These are phyloP conservation scores for Colletotrichum sp. DNA, from an alignment of 2,329 filamentous ascomycete species.

Conservation along the genomic window DNA sequence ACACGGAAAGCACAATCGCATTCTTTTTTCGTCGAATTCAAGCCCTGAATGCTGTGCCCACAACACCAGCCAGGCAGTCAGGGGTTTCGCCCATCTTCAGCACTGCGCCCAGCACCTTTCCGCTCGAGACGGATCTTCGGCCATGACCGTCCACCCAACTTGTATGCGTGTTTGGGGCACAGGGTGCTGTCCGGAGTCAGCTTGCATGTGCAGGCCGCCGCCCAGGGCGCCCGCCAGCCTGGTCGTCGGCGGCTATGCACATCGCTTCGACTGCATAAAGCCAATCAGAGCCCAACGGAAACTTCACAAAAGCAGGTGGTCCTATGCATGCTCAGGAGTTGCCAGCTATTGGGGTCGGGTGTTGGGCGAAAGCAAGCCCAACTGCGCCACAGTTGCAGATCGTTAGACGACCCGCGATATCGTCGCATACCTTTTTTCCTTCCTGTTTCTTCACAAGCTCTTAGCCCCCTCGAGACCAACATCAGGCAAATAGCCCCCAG, in stretches of 20 bases:
- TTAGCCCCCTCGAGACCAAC: background rate
- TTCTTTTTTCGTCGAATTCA: background rate
- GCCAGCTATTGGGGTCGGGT: background rate
- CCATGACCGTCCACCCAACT: background rate
- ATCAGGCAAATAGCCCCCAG: background rate
- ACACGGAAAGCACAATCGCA: background rate
- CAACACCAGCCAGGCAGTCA: background rate
- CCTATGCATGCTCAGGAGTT: background rate
- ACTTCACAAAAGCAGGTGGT: background rate
- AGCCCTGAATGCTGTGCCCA: background rate
- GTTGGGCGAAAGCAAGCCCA: background rate
- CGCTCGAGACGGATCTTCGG: constrained; percentile 4
- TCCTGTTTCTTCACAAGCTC: background rate
- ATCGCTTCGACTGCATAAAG: constrained; percentile 19
- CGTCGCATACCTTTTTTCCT: background rate
- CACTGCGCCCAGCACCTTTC: background rate
- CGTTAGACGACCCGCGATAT: background rate
- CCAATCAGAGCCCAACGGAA: background rate
- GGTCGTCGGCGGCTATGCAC: constrained; percentile 20
- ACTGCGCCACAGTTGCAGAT: background rate
- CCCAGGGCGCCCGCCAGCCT: constrained; percentile 4
- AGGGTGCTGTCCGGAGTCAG: background rate
- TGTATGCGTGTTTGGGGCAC: background rate
- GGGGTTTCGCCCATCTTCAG: background rate
- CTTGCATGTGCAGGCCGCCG: background rate